Evolutionary conservation across 1,284 basidiomycete species (phyloP).

Genomic region (Prillingera fragicola): DNA sequence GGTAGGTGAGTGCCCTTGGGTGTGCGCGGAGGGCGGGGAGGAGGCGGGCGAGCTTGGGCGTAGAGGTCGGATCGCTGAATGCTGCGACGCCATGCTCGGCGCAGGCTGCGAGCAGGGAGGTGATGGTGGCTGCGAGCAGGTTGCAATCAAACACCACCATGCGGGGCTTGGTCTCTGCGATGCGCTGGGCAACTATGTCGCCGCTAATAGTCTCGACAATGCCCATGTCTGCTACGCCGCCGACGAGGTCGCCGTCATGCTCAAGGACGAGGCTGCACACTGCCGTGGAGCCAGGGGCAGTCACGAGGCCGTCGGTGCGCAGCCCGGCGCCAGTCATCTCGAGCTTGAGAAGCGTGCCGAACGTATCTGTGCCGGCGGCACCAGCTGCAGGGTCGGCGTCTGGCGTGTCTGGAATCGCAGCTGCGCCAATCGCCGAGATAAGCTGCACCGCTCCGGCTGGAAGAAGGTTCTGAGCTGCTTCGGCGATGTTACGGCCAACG

Average conservation of each 20-base stretch:
- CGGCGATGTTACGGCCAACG: constrained; percentile 89
- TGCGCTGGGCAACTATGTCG: constrained; percentile 52
- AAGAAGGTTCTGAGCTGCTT: constrained; percentile 58
- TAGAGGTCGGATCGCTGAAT: constrained; percentile 73
- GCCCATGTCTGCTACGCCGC: constrained; percentile 91
- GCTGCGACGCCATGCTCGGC: constrained; percentile 30
- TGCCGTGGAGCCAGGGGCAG: constrained; percentile 53
- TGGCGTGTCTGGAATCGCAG: not conserved
- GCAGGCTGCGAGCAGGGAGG: constrained; percentile 49
- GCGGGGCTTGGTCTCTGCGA: constrained; percentile 52
- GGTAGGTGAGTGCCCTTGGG: constrained; percentile 54
- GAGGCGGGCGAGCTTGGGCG: constrained; percentile 67
- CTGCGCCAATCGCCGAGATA: constrained; percentile 47
- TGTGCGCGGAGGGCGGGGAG: constrained; percentile 58
- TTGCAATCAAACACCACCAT: constrained; percentile 82
- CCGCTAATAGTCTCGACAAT: constrained; percentile 57
- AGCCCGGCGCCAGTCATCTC: constrained; percentile 63
- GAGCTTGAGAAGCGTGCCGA: constrained; percentile 59
- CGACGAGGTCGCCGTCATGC: constrained; percentile 62
- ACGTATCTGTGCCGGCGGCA: constrained; percentile 58
- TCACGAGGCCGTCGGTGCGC: constrained; percentile 71
- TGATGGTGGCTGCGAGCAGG: constrained; percentile 56
- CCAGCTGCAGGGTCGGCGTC: not conserved
- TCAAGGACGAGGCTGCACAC: constrained; percentile 83
- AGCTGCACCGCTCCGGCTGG: constrained; percentile 39